Evolutionary conservation across 371 early-diverging fungal species (phyloP), one percentile per base, ranked within the genome.

Genomic region (Apophysomyces trapeziformis): DNA sequence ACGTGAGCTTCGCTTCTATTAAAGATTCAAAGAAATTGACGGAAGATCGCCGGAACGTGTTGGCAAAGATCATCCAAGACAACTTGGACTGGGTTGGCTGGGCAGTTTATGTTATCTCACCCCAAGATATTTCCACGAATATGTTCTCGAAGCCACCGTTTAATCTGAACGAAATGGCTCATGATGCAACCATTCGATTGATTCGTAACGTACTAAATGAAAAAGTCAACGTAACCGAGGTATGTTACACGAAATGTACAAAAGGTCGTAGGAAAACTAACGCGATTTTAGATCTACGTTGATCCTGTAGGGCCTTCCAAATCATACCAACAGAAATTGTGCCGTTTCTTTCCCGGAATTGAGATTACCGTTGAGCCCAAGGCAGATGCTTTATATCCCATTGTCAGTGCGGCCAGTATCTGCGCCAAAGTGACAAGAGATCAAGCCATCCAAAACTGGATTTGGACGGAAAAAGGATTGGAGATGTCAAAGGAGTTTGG

Each of bases 331-430:
- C 77, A 54, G 4, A 95, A 94, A 63, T 88, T 99, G 11, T 71
- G 80, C 41, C 73, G 73, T 1, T 66, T 86, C 37, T 95, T 95
- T 70, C 95, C 94, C 2, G 86, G 81, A 4, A 87, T 90, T 38
- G 79, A 87, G 6, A 90, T 98, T 47, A 87, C 86, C 0, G 95
- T 99, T 5, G 91, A 96, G 26, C 93, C 95, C 43, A 99, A 98
- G 73, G 99, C 99, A 6, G 99, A 99, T 85, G 79, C 90, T 12
- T 82, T 92, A 59, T 99, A 92, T 76, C 96, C 99, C 4, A 89
- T 94, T 58, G 99, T 99, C n/a, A 92, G 93, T 71, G 99, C 97
- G 0, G 99, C 99, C 1, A 95, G 95, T 87, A 99, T 99, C 50
- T 91, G 94, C 70, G 99, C 99, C 39, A 99, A 99, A 79, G 96